These are phyloP conservation scores for Verticillium dahliae DNA, from an alignment of 2,329 filamentous ascomycete species.

Conservation along the genomic window DNA sequence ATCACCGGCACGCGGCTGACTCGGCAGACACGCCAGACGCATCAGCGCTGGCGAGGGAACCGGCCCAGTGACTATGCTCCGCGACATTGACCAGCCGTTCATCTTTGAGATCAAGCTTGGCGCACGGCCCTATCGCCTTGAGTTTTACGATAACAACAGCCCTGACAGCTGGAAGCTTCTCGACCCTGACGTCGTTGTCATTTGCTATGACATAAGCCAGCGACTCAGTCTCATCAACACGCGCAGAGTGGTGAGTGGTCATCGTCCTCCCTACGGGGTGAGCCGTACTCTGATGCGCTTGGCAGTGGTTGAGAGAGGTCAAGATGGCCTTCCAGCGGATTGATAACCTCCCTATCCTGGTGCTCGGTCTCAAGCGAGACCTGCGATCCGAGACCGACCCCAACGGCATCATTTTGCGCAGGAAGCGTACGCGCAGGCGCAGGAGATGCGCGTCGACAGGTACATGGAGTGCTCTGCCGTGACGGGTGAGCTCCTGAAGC, in stretches of 20 bases:
- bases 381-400: conserved; percentile 51
- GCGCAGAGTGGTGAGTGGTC: conserved; percentile 36
- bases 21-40: conserved; percentile 29
- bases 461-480: conserved; percentile 59
- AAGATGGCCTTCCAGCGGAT: conserved; percentile 38
- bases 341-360: conserved; percentile 45
- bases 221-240: conserved; percentile 52
- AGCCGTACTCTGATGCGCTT: neutral
- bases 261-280: neutral
- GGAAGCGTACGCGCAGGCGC: conserved; percentile 50
- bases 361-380: conserved; percentile 56
- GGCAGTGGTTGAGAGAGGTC: conserved; percentile 53
- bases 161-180: conserved; percentile 54
- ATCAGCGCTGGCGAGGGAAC: conserved; percentile 39
- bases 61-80: conserved; percentile 40
- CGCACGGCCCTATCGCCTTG: conserved; percentile 38
- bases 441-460: conserved; percentile 53
- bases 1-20: neutral
- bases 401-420: conserved; percentile 54
- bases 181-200: conserved; percentile 48
- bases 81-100: conserved; percentile 55
- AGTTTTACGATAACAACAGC: conserved; percentile 54
- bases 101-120: conserved; percentile 45
- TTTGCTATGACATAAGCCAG: conserved; percentile 58
- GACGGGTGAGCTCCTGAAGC: conserved; percentile 50